phyloP scores from a whole-genome alignment of 116 monocot genomes.

The Iris pallida region DNA sequence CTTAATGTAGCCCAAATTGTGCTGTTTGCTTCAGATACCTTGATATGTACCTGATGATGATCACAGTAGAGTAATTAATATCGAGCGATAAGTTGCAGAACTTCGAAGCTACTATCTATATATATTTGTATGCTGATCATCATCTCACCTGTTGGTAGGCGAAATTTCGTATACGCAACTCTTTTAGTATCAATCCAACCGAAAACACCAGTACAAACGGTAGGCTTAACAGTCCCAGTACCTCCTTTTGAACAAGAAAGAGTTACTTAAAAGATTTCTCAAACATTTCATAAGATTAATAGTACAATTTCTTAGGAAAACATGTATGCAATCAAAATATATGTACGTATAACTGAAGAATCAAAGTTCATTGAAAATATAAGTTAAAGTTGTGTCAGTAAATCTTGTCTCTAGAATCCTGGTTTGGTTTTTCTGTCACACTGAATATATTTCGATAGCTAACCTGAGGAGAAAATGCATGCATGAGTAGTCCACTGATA shows the following conservation, averaged over 20 bases:
- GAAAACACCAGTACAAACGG: slow-evolving; percentile 45
- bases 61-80: background rate
- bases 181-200: slow-evolving; percentile 55
- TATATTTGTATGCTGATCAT: too few species aligned
- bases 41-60: slow-evolving; percentile 39
- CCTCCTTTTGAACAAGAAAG: slow-evolving; percentile 33
- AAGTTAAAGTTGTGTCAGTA: too few species aligned
- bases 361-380: too few species aligned
- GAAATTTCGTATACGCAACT: slow-evolving; percentile 24
- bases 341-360: too few species aligned
- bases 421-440: too few species aligned
- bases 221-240: slow-evolving; percentile 54
- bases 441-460: background rate
- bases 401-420: too few species aligned
- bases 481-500: slow-evolving; percentile 67
- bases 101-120: too few species aligned
- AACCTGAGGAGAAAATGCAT: slow-evolving; percentile 71
- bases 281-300: too few species aligned
- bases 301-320: too few species aligned
- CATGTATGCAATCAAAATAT: too few species aligned
- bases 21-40: slow-evolving; percentile 37
- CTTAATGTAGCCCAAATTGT: slow-evolving; percentile 56
- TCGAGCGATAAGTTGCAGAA: background rate
- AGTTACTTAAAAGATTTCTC: background rate
- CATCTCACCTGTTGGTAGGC: slow-evolving; percentile 37